Percentiles rank a stretch among this genome's conserved stretches.
phyloP scores from a whole-genome alignment of 805 yeast species.

The Starmerella apicola region DNA sequence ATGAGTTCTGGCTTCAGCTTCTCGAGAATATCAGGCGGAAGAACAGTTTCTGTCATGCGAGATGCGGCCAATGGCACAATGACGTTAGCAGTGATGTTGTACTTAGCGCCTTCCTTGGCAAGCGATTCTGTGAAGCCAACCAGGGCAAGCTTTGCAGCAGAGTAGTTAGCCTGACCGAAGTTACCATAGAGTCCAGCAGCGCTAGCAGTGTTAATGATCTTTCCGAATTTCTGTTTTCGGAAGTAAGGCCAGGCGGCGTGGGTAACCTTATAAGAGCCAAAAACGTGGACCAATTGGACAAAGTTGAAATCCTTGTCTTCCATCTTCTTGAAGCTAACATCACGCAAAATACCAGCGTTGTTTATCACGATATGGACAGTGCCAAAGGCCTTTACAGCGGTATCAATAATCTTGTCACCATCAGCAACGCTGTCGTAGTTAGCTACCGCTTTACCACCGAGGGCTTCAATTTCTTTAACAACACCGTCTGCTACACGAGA shows the following conservation, averaged over 20 bases:
- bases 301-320: slow-evolving; percentile 61
- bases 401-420: slow-evolving; percentile 72
- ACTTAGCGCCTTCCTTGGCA: slow-evolving; percentile 83
- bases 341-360: slow-evolving; percentile 92
- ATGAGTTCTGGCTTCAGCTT: slow-evolving; percentile 75
- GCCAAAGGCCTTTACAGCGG: slow-evolving; percentile 79
- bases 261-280: slow-evolving; percentile 76
- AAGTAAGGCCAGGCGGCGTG: slow-evolving; percentile 88
- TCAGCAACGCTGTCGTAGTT: slow-evolving; percentile 83
- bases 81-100: slow-evolving; percentile 71
- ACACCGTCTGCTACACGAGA: slow-evolving; percentile 75
- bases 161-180: slow-evolving; percentile 92
- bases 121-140: slow-evolving; percentile 89
- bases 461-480: slow-evolving; percentile 63
- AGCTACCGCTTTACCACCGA: slow-evolving; percentile 83
- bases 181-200: slow-evolving; percentile 96
- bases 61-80: slow-evolving; percentile 94
- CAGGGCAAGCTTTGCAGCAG: slow-evolving; percentile 82
- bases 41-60: slow-evolving; percentile 84
- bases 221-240: slow-evolving; percentile 72
- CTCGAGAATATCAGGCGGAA: slow-evolving; percentile 76
- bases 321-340: slow-evolving; percentile 79
- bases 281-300: slow-evolving; percentile 77
- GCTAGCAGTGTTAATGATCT: slow-evolving; percentile 86
- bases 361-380: slow-evolving; percentile 79